Evolutionary conservation across 805 yeast species (phyloP).

Genomic region (Komagataella kurtzmanii): DNA sequence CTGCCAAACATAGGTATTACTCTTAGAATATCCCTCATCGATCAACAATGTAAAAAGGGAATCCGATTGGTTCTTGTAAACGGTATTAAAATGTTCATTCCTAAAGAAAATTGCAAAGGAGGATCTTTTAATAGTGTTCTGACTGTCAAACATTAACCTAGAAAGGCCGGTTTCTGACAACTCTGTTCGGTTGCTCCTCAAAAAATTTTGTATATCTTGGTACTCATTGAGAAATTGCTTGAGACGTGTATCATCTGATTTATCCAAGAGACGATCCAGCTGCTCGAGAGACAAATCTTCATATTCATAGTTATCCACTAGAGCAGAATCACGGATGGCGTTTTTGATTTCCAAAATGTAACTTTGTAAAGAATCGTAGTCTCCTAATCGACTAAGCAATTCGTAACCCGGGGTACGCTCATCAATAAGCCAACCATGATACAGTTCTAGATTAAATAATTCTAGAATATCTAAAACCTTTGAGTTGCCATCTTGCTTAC

Average conservation of each 20-base stretch:
- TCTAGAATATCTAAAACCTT: slow-evolving; percentile 8
- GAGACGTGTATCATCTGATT: neutral
- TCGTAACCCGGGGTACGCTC: neutral
- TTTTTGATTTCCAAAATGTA: slow-evolving; percentile 3
- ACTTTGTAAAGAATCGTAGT: slow-evolving; percentile 18
- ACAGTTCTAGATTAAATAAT: slow-evolving; percentile 24
- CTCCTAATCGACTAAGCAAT: slow-evolving; percentile 4
- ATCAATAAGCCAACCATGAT: slow-evolving; percentile 78
- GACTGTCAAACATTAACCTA: slow-evolving; percentile 18
- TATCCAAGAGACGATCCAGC: neutral
- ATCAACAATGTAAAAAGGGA: slow-evolving; percentile 57
- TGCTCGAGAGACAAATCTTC: neutral
- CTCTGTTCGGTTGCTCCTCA: slow-evolving; percentile 59
- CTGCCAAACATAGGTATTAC: slow-evolving; percentile 65
- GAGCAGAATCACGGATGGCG: neutral
- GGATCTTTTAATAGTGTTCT: slow-evolving; percentile 28
- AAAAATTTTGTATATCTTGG: slow-evolving; percentile 19
- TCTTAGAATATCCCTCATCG: slow-evolving; percentile 47
- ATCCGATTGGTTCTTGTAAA: slow-evolving; percentile 30
- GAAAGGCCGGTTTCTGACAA: slow-evolving; percentile 56
- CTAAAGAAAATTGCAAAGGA: slow-evolving; percentile 66
- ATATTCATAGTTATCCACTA: neutral
- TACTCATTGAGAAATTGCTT: slow-evolving; percentile 1
- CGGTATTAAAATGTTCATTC: slow-evolving; percentile 78
- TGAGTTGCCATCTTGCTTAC: slow-evolving; percentile 1